Base-by-base conservation (phyloP, 2,329 filamentous ascomycete species). In the Colletotrichum falcatum region DNA sequence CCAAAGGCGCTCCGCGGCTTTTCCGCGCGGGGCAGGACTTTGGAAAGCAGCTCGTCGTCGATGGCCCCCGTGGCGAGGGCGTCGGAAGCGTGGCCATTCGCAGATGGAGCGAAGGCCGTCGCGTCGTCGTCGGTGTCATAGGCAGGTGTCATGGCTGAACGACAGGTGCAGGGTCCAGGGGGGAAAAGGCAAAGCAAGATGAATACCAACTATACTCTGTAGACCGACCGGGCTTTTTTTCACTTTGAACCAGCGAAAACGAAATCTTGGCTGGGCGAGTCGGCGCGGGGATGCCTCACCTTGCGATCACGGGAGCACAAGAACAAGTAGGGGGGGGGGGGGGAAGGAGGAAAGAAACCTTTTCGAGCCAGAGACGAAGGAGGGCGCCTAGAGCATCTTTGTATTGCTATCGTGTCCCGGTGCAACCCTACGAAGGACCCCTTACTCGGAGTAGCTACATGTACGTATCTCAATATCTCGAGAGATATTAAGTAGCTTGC, bases 41-140 rank as follows among this genome's bases (percentile, higher is more conserved):
- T 56, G 18, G 67, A 46, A 28, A 70, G 28, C 30, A 70, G 44
- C 28, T 67, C 64, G 51, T 67, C 67, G 53, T 70, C 67, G 64
- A 67, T 53, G 30, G 58, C 44, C 23, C 67, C 67, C 18, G 42
- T 39, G 18, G 64, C 44, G 54, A 70, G 33, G 53, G 53, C n/a
- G 53, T 70, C 54, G n/a, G 53, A 18, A 8, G 35, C 30, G 37
- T 63, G 59, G 44, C 64, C 64, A 30, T 62, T 67, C 30, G 44
- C 64, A 53, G 64, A 54, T 30, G 35, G 44, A 18, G 2, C 14
- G 53, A 59, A 65, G 51, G 42, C 49, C 20, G 59, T n/a, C 20
- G 51, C 53, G 58, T 70, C 53, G 51, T 70, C 64, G 67, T 67
- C 46, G 23, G 56, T 35, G 54, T 62, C 64, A 48, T 62, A 59